A percentile compares a stretch with the other conserved stretches of the same genome.
Evolutionary conservation across 2,329 filamentous ascomycete genomes (phyloP).

Genomic region (Lasiodiplodia gonubiensis): DNA sequence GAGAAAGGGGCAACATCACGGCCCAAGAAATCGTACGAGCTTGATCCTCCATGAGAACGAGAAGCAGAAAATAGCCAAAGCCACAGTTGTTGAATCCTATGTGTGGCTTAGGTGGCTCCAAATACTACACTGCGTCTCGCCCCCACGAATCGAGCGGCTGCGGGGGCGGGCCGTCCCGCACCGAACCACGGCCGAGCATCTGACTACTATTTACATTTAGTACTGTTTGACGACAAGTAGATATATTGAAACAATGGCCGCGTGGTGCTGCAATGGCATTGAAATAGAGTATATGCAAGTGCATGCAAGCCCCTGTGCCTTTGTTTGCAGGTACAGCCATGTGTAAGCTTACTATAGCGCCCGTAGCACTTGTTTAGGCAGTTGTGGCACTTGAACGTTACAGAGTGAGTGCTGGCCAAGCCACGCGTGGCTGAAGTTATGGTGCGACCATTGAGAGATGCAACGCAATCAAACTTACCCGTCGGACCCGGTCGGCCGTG

Average conservation of each 20-base stretch:
- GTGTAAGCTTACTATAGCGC: constrained; percentile 12
- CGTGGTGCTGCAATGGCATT: not conserved
- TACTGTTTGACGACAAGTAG: no score
- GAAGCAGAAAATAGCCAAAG: not conserved
- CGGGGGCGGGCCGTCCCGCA: not conserved
- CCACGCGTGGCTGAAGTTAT: not conserved
- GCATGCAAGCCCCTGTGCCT: not conserved
- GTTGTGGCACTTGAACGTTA: not conserved
- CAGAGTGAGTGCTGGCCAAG: not conserved
- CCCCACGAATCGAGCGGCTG: constrained; percentile 1
- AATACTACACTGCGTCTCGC: not conserved
- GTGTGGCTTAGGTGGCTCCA: not conserved
- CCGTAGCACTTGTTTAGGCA: not conserved
- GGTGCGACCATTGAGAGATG: not conserved
- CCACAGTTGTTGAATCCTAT: not conserved
- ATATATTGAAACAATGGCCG: not conserved
- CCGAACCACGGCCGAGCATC: not conserved
- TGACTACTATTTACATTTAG: not conserved
- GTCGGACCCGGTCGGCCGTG: no score
- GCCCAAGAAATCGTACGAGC: not conserved
- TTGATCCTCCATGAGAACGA: not conserved
- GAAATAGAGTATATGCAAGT: constrained; percentile 7
- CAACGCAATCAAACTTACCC: not conserved
- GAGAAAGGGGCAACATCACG: not conserved
- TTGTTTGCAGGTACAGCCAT: not conserved